Conservation (phyloP, 1,139 yeast species). For the Suhomyces guaymorum region DNA sequence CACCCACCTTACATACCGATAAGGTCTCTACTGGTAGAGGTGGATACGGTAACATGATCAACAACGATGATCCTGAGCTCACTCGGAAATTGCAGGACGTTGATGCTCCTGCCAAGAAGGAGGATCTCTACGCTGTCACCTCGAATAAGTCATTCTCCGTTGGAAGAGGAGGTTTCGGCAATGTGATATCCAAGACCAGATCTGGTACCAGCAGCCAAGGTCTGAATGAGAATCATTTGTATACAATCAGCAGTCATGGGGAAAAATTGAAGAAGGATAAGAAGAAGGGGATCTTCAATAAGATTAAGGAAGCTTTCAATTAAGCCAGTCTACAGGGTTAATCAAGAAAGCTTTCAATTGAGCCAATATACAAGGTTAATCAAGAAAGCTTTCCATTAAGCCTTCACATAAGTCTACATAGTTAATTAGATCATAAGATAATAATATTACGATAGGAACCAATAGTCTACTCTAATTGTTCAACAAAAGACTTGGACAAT, state of each 20-base stretch:
- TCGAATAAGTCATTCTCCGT: slow-evolving; percentile 43
- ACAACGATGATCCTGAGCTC: slow-evolving; percentile 59
- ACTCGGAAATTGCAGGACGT: slow-evolving; percentile 74
- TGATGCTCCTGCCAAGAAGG: slow-evolving; percentile 35
- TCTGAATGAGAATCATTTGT: slow-evolving; percentile 14
- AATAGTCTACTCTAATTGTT: too few relatives aligned
- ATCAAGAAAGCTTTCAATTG: too few relatives aligned
- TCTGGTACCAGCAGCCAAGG: slow-evolving; percentile 12
- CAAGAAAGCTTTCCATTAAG: too few relatives aligned
- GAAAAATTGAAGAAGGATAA: slow-evolving; percentile 16
- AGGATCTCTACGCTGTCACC: slow-evolving; percentile 39
- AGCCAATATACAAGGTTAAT: too few relatives aligned
- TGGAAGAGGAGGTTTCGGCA: slow-evolving; percentile 55
- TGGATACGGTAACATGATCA: slow-evolving; percentile 77
- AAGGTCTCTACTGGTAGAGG: slow-evolving; percentile 78
- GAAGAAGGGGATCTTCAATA: slow-evolving; percentile 34
- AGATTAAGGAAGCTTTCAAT: slow-evolving; percentile 33
- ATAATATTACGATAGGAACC: too few relatives aligned
- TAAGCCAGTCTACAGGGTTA: slow-evolving; percentile 9
- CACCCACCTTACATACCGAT: slow-evolving; percentile 60
- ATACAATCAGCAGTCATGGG: slow-evolving; percentile 20
- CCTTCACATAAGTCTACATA: too few relatives aligned
- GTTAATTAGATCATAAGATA: neutral
- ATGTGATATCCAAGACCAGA: slow-evolving; percentile 33
- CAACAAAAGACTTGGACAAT: too few relatives aligned